Percentiles rank a stretch among this genome's conserved stretches.
These are phyloP conservation scores for Candida manassasensis DNA, from an alignment of 805 yeast genomes.

Conservation along the genomic window DNA sequence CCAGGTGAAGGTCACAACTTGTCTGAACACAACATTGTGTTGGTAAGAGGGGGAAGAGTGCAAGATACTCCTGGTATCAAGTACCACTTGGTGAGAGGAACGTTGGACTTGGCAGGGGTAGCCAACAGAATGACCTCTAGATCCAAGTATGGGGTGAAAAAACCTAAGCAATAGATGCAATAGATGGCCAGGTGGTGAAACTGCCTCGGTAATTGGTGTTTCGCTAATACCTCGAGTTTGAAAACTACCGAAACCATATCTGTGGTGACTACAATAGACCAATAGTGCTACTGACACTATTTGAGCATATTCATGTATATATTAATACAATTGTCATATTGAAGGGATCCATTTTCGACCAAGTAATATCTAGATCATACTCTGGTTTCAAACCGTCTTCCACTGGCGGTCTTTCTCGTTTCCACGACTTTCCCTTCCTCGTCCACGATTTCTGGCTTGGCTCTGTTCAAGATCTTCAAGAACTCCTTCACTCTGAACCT, in stretches of 20 bases:
- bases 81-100: constrained; percentile 90
- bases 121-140: constrained; percentile 88
- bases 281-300: no score
- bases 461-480: constrained; percentile 92
- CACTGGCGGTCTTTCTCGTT: constrained; percentile 65
- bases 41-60: constrained; percentile 96
- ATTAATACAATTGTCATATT: no score
- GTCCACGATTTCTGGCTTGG: constrained; percentile 87
- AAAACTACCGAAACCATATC: no score
- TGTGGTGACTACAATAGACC: no score
- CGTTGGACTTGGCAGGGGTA: constrained; percentile 89
- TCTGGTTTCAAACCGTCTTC: constrained; percentile 53
- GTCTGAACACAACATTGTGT: constrained; percentile 95
- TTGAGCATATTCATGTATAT: no score
- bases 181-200: no score
- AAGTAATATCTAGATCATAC: not conserved
- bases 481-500: constrained; percentile 91
- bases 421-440: constrained; percentile 49
- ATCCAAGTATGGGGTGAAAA: constrained; percentile 91
- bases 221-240: no score
- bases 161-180: constrained; percentile 50
- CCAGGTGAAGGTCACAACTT: constrained; percentile 99
- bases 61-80: constrained; percentile 98
- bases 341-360: no score
- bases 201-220: no score